phyloP scores from a whole-genome alignment of 768 basidiomycete genomes.

The Boletus patriciae region DNA sequence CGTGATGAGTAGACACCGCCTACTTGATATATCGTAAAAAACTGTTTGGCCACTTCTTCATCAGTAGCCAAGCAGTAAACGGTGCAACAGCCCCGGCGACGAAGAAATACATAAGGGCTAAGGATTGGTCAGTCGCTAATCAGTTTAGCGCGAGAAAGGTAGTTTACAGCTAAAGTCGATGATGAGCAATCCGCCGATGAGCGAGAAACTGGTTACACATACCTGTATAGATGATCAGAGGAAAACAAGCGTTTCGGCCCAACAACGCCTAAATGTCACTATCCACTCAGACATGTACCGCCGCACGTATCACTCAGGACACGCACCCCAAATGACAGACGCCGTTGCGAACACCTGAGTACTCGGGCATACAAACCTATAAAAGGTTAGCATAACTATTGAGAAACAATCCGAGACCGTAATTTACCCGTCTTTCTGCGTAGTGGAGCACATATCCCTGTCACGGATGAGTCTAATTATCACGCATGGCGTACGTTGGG shows the following conservation, averaged over 20 bases:
- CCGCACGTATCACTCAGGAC: not conserved
- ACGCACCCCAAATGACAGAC: conserved; percentile 50
- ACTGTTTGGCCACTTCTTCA: conserved; percentile 61
- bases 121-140: conserved; percentile 24
- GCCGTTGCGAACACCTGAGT: conserved; percentile 56
- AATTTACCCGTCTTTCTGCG: conserved; percentile 42
- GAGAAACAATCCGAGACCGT: not conserved
- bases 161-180: conserved; percentile 13
- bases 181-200: conserved; percentile 14
- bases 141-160: conserved; percentile 8
- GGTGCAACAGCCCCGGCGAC: conserved; percentile 69
- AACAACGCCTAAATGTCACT: conserved; percentile 53
- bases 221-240: conserved; percentile 59
- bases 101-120: conserved; percentile 69
- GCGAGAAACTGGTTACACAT: conserved; percentile 18
- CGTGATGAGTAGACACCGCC: conserved; percentile 24
- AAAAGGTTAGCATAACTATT: not conserved
- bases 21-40: conserved; percentile 69
- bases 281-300: conserved; percentile 13
- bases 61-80: conserved; percentile 58
- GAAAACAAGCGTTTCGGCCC: conserved; percentile 63
- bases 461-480: not conserved
- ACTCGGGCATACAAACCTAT: conserved; percentile 49
- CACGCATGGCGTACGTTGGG: not conserved
- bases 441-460: conserved; percentile 47